phyloP scores from a whole-genome alignment of 2,329 filamentous ascomycete genomes.

The Colletotrichum somersetense region DNA sequence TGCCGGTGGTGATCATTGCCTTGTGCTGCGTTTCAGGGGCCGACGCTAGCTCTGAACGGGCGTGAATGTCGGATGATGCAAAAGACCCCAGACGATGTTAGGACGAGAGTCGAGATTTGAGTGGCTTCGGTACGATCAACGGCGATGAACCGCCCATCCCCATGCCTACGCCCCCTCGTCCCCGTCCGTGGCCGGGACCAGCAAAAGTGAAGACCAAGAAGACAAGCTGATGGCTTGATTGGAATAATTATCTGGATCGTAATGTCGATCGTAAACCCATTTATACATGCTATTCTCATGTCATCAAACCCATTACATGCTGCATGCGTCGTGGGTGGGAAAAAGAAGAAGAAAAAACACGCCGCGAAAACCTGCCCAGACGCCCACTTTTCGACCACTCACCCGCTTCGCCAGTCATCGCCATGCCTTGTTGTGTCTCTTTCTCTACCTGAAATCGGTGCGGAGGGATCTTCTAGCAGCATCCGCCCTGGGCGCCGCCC shows the following conservation, averaged over 20 bases:
- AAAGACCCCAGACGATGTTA: neutral
- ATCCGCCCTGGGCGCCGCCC: slow-evolving; percentile 36
- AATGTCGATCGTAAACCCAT: slow-evolving; percentile 19
- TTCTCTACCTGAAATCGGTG: neutral
- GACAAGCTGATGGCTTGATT: neutral
- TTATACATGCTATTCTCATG: slow-evolving; percentile 2
- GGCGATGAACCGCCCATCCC: neutral
- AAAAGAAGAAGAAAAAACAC: neutral
- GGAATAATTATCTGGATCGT: slow-evolving; percentile 14
- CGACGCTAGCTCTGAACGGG: slow-evolving; percentile 9
- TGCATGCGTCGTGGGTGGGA: slow-evolving; percentile 23
- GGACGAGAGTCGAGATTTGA: neutral
- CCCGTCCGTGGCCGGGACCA: neutral
- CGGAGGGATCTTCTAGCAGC: slow-evolving; percentile 27
- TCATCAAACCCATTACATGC: slow-evolving; percentile 26
- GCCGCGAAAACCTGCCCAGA: slow-evolving; percentile 30
- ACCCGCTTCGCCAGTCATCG: slow-evolving; percentile 18
- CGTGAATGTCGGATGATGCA: slow-evolving; percentile 13
- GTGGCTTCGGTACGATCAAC: neutral
- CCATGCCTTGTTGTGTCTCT: neutral
- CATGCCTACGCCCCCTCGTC: neutral
- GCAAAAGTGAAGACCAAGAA: neutral
- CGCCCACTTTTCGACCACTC: slow-evolving; percentile 31
- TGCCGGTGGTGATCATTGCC: slow-evolving; percentile 16
- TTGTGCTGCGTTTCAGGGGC: slow-evolving; percentile 21